Evolutionary conservation across 805 yeast genomes (phyloP), one percentile per base, ranked within the genome.

Genomic region (Suhomyces sp.): DNA sequence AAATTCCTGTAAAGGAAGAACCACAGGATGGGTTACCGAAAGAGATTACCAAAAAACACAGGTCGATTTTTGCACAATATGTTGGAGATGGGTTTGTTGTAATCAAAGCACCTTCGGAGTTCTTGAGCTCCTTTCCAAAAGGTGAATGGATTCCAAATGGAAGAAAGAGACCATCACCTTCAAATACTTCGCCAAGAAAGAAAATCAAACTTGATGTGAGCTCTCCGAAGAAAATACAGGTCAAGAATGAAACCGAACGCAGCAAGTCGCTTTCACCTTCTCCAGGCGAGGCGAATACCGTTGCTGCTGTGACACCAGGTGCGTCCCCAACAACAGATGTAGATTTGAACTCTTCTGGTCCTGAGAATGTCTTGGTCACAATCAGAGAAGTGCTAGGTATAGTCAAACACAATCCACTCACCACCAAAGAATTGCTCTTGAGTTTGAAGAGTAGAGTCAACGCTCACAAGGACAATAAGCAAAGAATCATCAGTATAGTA

Each of bases 101-200:
- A 10, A 60, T 90, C 28, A 83, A 74, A 48, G 84, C 88, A 1
- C 77, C 83, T 5, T 69, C 75, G 10, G 68, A 70, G 24, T 68
- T 84, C 11, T 68, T 90, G 40, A 56, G 63, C 12, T 74, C 74
- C 23, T 88, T 88, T 63, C 93, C 93, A 2, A 63, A 56, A 13
- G 95, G 95, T 18, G 85, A 79, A 35, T 90, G 96, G 96, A 82
- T 82, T 58, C 91, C 96, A 15, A 68, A 67, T 8, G 68, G 68
- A 42, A 74, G 60, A 19, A 64, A 63, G 39, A 52, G 70, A 32
- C 52, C 58, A 9, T 23, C 52, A 6, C 46, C 51, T 13, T 49
- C 43, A 3, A 46, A 49, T 1, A 51, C 45, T 6, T 46, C 63
- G 4, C 62, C 69, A 1, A 43, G 48, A n/a, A 74, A 73, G 48